These are phyloP conservation scores for Globisporangium emineosum DNA, from an alignment of 352 stramenopile genomes.

Conservation along the genomic window DNA sequence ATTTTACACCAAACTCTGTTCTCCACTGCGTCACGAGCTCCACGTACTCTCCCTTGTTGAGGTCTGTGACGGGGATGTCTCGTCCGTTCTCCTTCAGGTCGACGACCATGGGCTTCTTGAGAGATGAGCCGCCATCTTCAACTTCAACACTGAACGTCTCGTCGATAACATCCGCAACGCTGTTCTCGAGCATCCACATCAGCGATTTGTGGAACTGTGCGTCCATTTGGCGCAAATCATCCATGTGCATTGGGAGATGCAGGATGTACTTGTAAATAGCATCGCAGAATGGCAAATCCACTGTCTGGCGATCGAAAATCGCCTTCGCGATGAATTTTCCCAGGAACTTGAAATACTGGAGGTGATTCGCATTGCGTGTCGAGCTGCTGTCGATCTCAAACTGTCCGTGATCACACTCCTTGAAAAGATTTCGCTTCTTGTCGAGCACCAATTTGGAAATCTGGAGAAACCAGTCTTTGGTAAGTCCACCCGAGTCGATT, in stretches of 20 bases:
- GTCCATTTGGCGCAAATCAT: constrained; percentile 73
- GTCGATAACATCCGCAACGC: constrained; percentile 72
- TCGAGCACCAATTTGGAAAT: constrained; percentile 48
- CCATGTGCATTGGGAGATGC: constrained; percentile 34
- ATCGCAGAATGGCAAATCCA: constrained; percentile 79
- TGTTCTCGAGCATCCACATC: constrained; percentile 85
- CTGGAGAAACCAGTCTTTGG: constrained; percentile 88
- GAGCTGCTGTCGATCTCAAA: constrained; percentile 50
- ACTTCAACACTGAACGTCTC: constrained; percentile 85
- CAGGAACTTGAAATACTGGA: constrained; percentile 59
- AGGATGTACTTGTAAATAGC: constrained; percentile 73
- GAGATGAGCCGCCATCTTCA: constrained; percentile 11
- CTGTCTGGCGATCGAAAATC: constrained; percentile 81
- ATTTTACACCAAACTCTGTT: constrained; percentile 45
- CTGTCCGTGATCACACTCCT: constrained; percentile 43
- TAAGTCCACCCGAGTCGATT: constrained; percentile 87
- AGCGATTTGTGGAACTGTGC: constrained; percentile 80
- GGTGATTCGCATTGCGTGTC: constrained; percentile 24
- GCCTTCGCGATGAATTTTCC: constrained; percentile 84
- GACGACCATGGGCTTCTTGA: constrained; percentile 27
- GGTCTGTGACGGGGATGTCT: constrained; percentile 61
- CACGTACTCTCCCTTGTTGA: constrained; percentile 81
- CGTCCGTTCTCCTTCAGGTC: constrained; percentile 65
- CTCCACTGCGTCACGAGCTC: constrained; percentile 60
- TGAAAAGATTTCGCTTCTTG: constrained; percentile 45